Conservation (phyloP, 1,284 basidiomycete genomes). For the Rhodotorula glutinis region DNA sequence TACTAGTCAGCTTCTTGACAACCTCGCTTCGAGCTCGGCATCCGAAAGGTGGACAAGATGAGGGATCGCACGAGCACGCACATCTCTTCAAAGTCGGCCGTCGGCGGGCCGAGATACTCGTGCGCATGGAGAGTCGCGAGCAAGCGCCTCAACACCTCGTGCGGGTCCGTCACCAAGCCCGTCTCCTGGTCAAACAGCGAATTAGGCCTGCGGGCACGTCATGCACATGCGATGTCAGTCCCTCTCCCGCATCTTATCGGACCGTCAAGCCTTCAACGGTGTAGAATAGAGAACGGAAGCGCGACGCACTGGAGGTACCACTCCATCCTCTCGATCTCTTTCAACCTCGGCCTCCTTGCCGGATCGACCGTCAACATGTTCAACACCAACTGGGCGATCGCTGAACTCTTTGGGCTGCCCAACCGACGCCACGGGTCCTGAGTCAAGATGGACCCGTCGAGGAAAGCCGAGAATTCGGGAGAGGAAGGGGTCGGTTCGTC, state of each 20-base stretch:
- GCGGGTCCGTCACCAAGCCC: constrained; percentile 30
- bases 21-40: too few relatives aligned
- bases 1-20: too few relatives aligned
- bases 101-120: constrained; percentile 31
- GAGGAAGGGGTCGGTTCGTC: constrained; percentile 81
- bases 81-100: constrained; percentile 23
- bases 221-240: not conserved
- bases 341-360: constrained; percentile 64
- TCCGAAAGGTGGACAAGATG: too few relatives aligned
- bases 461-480: constrained; percentile 73
- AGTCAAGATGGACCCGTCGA: constrained; percentile 69
- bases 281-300: not conserved
- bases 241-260: too few relatives aligned
- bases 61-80: constrained; percentile 13
- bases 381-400: constrained; percentile 62
- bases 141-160: constrained; percentile 18
- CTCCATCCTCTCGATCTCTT: constrained; percentile 66
- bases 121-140: constrained; percentile 20
- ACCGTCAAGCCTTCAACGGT: too few relatives aligned
- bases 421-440: constrained; percentile 81
- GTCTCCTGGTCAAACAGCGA: constrained; percentile 23
- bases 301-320: constrained; percentile 69
- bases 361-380: constrained; percentile 75
- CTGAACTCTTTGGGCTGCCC: not conserved
- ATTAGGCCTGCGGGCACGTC: constrained; percentile 22